Evolutionary conservation across 345 rosid species (phyloP), one percentile per base, ranked within the genome.

Genomic region (Balakata baccata): DNA sequence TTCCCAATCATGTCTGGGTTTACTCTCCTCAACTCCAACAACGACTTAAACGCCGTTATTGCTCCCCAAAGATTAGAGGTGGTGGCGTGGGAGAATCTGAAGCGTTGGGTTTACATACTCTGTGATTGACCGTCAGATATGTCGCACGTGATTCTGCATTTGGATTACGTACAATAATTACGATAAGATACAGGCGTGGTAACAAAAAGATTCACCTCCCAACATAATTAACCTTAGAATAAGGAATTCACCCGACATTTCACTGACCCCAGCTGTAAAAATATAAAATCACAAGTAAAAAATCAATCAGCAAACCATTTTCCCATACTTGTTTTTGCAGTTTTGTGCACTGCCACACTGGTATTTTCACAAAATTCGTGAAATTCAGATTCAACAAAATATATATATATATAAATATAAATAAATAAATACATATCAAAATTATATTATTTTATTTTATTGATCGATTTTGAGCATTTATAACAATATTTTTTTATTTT

Each of bases 101-200:
- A 0, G 50, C 68, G 74, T 60, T 62, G 4, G 0, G 29, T n/a
- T 50, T 4, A 4, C 3, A 2, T 3, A 3, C 9, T 12, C 2
- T 2, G 8, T 12, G 29, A 12, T 0, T 0, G n/a, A 45, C 64
- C 84, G 77, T 77, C 6, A 11, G 79, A 81, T 64, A 41, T 63
- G 13, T 29, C 3, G 79, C 82, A 75, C 57, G 78, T 81, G 79
- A 74, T 46, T 1, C 70, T 54, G 1, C 66, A 65, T 70, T 75
- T 11, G 64, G 51, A 54, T 25, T 12, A 45, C 46, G n/a, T 74
- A 68, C 73, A 68, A 86, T 84, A 68, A 86, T 86, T 75, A 58
- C 74, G 43, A 74, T 22, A 6, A 66, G 86, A 79, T 70, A 50
- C 79, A n/a, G 79, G 82, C 84, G 82, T 82, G 86, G 81, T 75